phyloP scores from a whole-genome alignment of 345 rosid species.

The Odontarrhena argentea region DNA sequence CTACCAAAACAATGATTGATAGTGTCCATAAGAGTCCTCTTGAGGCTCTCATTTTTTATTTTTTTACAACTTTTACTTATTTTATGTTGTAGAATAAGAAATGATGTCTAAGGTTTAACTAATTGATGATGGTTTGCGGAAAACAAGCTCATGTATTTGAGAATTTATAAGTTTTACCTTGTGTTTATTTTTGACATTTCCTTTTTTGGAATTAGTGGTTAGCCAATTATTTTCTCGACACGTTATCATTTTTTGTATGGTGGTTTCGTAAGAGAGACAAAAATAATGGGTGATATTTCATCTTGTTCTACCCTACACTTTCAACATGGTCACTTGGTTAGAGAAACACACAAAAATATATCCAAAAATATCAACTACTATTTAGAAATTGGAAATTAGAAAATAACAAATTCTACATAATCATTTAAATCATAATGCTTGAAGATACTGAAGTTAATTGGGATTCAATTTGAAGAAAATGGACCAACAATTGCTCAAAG shows the following conservation, averaged over 20 bases:
- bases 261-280: not conserved
- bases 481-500: too few relatives aligned
- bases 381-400: too few relatives aligned
- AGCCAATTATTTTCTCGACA: not conserved
- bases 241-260: conserved; percentile 2
- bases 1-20: conserved; percentile 26
- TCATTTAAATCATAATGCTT: too few relatives aligned
- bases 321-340: not conserved
- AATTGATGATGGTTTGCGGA: conserved; percentile 3
- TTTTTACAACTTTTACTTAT: not conserved
- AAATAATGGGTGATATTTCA: not conserved
- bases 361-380: not conserved
- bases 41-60: conserved; percentile 34
- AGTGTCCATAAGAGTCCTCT: conserved; percentile 31
- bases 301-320: not conserved
- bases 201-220: conserved; percentile 29
- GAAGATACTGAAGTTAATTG: too few relatives aligned
- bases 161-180: conserved; percentile 25
- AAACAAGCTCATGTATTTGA: conserved; percentile 1
- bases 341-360: not conserved
- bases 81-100: not conserved
- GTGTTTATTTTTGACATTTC: conserved; percentile 32
- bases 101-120: conserved; percentile 10
- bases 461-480: too few relatives aligned
- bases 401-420: too few relatives aligned